Percentiles rank a stretch among this genome's conserved stretches.
phyloP scores from a whole-genome alignment of 2,329 filamentous ascomycete genomes.

The Fonsecaea pedrosoi region DNA sequence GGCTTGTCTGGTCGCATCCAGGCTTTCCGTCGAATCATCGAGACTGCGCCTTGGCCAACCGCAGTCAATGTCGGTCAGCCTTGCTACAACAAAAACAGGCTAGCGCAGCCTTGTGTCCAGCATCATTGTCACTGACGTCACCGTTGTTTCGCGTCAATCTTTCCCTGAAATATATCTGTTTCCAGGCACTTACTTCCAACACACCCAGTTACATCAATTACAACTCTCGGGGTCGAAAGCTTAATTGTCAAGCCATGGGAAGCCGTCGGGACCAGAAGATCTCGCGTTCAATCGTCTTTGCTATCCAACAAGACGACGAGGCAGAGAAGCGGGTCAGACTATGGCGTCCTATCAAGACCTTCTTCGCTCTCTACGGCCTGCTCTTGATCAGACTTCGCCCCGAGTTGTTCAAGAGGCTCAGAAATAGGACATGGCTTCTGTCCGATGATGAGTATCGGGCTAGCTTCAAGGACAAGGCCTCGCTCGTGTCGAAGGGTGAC shows the following conservation, averaged over 20 bases:
- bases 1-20: neutral
- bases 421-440: conserved; percentile 60
- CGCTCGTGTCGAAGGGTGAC: conserved; percentile 67
- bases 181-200: neutral
- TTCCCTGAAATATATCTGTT: neutral
- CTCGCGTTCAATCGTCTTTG: conserved; percentile 51
- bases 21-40: neutral
- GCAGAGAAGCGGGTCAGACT: conserved; percentile 44
- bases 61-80: neutral
- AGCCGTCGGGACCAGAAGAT: conserved; percentile 41
- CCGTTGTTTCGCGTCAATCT: neutral
- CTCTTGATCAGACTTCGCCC: conserved; percentile 56
- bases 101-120: neutral
- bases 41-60: neutral
- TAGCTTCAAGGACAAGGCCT: conserved; percentile 57
- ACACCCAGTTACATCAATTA: neutral
- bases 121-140: neutral
- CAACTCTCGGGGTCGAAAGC: neutral
- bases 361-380: conserved; percentile 63
- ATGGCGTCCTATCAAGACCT: conserved; percentile 45
- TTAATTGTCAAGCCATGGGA: conserved; percentile 18
- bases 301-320: conserved; percentile 43
- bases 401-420: conserved; percentile 59
- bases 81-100: neutral
- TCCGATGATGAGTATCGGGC: conserved; percentile 61